Evolutionary conservation across 495 filamentous ascomycete genomes (phyloP).

Genomic region (Aspergillus avenaceus): DNA sequence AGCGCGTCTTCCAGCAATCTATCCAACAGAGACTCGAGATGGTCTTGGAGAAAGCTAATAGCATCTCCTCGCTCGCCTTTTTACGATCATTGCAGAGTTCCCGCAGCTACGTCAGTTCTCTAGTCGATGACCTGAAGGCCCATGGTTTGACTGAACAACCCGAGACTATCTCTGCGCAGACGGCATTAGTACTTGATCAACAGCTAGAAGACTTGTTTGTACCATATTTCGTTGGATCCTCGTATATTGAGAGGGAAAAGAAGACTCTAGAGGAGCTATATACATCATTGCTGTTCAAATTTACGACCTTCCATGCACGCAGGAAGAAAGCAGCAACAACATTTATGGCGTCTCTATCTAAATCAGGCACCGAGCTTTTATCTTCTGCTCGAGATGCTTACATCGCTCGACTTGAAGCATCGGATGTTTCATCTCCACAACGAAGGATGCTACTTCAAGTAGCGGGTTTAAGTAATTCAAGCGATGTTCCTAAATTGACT

Average conservation of each 20-base stretch:
- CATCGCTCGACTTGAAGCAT: constrained; percentile 77
- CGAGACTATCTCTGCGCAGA: constrained; percentile 83
- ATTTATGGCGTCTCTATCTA: constrained; percentile 85
- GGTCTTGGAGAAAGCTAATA: constrained; percentile 90
- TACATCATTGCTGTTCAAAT: constrained; percentile 90
- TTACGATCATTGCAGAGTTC: constrained; percentile 87
- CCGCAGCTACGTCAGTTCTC: constrained; percentile 72
- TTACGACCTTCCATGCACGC: constrained; percentile 84
- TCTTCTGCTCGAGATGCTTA: constrained; percentile 75
- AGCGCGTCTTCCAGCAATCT: constrained; percentile 95
- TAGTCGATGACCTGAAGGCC: constrained; percentile 89
- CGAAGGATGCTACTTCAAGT: constrained; percentile 82
- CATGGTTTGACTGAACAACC: constrained; percentile 96
- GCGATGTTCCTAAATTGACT: constrained; percentile 46
- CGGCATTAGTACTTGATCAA: constrained; percentile 81
- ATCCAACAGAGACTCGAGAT: constrained; percentile 94
- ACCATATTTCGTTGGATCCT: constrained; percentile 88
- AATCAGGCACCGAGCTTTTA: constrained; percentile 77
- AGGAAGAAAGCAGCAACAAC: constrained; percentile 81
- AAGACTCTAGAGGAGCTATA: constrained; percentile 87
- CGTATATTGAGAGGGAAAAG: constrained; percentile 93
- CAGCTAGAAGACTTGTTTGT: constrained; percentile 96
- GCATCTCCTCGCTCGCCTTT: constrained; percentile 87
- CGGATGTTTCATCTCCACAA: constrained; percentile 77
- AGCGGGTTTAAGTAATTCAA: constrained; percentile 59